Conservation (phyloP, 2,329 filamentous ascomycete species). For the Penicillium sp. region DNA sequence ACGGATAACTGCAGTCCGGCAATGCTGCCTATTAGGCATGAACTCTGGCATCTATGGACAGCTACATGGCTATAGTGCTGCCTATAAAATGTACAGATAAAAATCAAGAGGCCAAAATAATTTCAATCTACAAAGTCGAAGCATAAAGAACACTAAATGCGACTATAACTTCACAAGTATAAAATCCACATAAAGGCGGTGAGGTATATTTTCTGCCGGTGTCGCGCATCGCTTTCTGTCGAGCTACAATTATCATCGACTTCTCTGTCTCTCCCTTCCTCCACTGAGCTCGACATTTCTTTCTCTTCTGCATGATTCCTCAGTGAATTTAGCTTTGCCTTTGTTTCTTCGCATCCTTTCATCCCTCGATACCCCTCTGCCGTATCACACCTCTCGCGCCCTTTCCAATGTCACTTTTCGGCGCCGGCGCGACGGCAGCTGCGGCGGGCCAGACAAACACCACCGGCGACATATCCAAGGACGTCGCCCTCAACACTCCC, state of each 20-base stretch:
- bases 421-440: conserved; percentile 50
- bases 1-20: conserved; percentile 3
- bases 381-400: conserved; percentile 12
- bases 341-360: not conserved
- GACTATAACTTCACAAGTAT: not conserved
- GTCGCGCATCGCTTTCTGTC: conserved; percentile 10
- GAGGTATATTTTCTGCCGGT: conserved; percentile 5
- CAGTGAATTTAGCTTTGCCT: not conserved
- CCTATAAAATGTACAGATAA: not conserved
- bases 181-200: conserved; percentile 2
- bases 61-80: not conserved
- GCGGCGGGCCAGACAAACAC: conserved; percentile 61
- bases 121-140: not conserved
- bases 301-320: not conserved
- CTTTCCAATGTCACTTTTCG: conserved; percentile 52
- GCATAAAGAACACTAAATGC: not conserved
- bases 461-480: conserved; percentile 85
- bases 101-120: not conserved
- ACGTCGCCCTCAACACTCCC: conserved; percentile 73
- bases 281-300: conserved; percentile 3
- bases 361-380: not conserved
- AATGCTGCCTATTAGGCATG: not conserved
- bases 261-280: not conserved
- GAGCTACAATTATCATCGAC: conserved; percentile 8
- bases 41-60: not conserved